Percentiles rank a stretch among this genome's conserved stretches.
phyloP scores from a whole-genome alignment of 202 grass and related monocot genomes.

The Saccharum hybrid region DNA sequence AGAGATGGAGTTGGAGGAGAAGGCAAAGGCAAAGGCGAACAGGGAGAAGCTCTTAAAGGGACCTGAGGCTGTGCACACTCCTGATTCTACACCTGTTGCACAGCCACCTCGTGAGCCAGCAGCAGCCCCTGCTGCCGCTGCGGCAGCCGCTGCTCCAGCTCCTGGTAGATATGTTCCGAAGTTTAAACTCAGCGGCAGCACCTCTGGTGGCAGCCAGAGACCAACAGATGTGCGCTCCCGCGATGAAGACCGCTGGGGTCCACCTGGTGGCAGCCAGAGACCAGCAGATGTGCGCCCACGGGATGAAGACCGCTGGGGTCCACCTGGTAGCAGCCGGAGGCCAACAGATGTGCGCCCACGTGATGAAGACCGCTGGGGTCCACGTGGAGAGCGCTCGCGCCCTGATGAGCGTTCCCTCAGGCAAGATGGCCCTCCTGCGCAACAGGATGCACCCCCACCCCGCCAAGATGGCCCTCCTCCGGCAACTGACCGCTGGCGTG shows the following conservation, averaged over 20 bases:
- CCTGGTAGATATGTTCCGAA: constrained; percentile 66
- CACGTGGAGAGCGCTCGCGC: constrained; percentile 12
- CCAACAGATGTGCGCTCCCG: not conserved
- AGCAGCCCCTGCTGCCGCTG: constrained; percentile 27
- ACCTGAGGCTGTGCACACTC: constrained; percentile 9
- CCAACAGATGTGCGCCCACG: not conserved
- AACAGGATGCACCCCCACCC: constrained; percentile 21
- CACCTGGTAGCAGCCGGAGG: constrained; percentile 45
- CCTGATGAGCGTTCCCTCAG: constrained; percentile 9
- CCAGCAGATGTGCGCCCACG: not conserved
- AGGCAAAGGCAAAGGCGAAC: constrained; percentile 48
- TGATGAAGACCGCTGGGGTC: constrained; percentile 2
- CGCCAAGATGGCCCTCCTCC: constrained; percentile 40
- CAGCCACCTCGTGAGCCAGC: constrained; percentile 41
- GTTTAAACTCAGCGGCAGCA: constrained; percentile 49
- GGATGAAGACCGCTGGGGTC: constrained; percentile 62
- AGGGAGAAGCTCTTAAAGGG: constrained; percentile 58
- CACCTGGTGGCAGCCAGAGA: constrained; percentile 45
- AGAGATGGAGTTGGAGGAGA: constrained; percentile 77
- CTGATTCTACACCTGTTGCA: constrained; percentile 42
- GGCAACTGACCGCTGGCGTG: constrained; percentile 48
- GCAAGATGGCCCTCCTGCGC: constrained; percentile 30
- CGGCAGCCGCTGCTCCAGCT: constrained; percentile 25
- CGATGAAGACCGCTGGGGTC: constrained; percentile 61
- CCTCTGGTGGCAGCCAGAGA: constrained; percentile 40